Evolutionary conservation across 495 filamentous ascomycete genomes (phyloP), one percentile per base, ranked within the genome.

Genomic region (Lasiosphaeria ovina): DNA sequence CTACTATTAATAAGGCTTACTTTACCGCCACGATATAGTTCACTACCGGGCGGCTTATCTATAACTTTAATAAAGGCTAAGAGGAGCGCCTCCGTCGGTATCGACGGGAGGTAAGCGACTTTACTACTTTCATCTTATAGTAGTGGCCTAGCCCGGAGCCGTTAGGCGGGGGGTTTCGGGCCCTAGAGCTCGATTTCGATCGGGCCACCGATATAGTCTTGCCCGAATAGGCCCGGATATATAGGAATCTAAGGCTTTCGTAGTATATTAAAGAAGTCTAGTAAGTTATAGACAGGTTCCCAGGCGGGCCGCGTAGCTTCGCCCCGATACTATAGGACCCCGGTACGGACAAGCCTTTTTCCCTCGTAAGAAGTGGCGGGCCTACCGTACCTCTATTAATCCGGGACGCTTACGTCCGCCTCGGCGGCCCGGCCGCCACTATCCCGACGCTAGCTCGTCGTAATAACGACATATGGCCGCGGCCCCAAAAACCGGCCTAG

Each of bases 41-140:
- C 11, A 40, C 36, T 6, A 6, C 11, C 36, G 6, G 36, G 36
- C 6, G 36, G 6, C 36, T 11, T 11, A 11, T 40, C 6, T 40
- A 6, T 40, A 40, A 6, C 6, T 6, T 40, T 40, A 11, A 40
- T 6, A 11, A 11, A 40, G 36, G 6, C 6, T 11, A 40, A 40
- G 36, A 40, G 11, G 36, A 40, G 36, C 36, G 36, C 36, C 36
- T 40, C 6, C 6, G 36, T 11, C 36, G 36, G 36, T 40, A 11
- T 11, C 6, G 11, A 40, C 6, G 11, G 6, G 36, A 40, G 36
- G 36, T 40, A 6, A 45, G 5, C 8, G 14, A 35, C 14, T 35
- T 48, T 57, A 32, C 44, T 42, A 50, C 45, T 32, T 57, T 50
- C 48, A 50, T 50, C n/a, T 31, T 50, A 8, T 17, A n/a, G 48